Base-by-base conservation (phyloP, 768 basidiomycete species). In the Podaxis sp. region DNA sequence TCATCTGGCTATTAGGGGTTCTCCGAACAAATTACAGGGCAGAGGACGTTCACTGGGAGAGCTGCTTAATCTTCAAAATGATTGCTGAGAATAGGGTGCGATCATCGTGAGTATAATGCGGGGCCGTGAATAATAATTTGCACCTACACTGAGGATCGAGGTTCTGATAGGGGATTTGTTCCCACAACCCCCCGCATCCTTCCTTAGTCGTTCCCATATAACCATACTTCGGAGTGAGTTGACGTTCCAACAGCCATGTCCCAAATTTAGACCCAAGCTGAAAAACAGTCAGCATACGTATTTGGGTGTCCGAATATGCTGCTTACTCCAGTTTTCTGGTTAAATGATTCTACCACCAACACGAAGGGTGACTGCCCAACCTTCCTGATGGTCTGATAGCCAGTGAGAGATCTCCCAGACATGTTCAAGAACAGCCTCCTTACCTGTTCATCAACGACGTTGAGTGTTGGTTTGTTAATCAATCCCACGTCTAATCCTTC, bases 401-500 rank as follows among this genome's bases (percentile, higher is more conserved):
- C 28, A 49, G 4, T 50, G 30, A 55, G 50, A 20, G 26, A n/a
- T n/a, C 20, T 17, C 10, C 22, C 2, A 10, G 26, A 28, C n/a
- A 30, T 3, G 49, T 56, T 46, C 46, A 64, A 33, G n/a, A 54
- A 6, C 56, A 28, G 38, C 22, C 41, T 41, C 59, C 72, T 58
- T 65, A 87, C 86, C 78, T 91, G 74, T 72, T 95, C 93, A 73
- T 95, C 93, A 12, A 95, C 86, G 28, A 93, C 72, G 73, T 94
- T 94, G 67, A 95, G 77, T 28, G 88, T 88, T 3, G 90, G 80
- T 76, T 95, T 95, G 79, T 95, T 95, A 74, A 95, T 85, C 75
- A 95, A 71, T 12, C 93, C 93, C 53, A 95, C 90, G 68, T 94
- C 83, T 56, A 93, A 66, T 2, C 93, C 93, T 66, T 85, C 76